Conservation (phyloP, 1,284 basidiomycete genomes). For the Exobasidium rhododendri region DNA sequence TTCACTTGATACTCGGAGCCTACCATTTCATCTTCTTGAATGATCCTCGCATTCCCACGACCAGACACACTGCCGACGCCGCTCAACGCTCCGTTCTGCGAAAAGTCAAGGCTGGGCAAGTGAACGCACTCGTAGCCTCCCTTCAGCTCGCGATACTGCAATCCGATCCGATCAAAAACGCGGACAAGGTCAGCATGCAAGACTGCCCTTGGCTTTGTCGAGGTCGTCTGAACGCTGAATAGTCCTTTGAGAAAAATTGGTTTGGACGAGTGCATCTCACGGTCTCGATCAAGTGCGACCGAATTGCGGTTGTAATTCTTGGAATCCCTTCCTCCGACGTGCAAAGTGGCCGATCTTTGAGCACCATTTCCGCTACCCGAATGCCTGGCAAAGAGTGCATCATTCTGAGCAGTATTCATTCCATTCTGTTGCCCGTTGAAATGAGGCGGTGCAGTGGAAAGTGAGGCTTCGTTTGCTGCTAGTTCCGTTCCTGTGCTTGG, state of each 20-base stretch:
- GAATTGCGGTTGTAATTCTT: constrained; percentile 1
- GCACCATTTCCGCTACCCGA: background rate
- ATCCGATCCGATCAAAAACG: constrained; percentile 87
- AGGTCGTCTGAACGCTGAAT: constrained; percentile 79
- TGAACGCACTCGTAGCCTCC: constrained; percentile 95
- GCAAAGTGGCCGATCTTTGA: constrained; percentile 9
- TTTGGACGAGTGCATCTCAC: constrained; percentile 24
- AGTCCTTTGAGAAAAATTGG: constrained; percentile 56
- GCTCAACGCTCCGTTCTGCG: constrained; percentile 19
- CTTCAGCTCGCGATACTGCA: constrained; percentile 85
- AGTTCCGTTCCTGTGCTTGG: background rate
- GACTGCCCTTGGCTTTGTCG: constrained; percentile 76
- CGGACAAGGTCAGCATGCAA: constrained; percentile 80
- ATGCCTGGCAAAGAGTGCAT: background rate
- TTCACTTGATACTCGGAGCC: background rate
- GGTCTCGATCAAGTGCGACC: background rate
- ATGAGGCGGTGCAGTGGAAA: constrained; percentile 4
- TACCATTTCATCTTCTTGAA: constrained; percentile 4
- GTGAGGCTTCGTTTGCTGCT: background rate
- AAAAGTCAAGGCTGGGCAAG: constrained; percentile 77
- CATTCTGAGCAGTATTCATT: background rate
- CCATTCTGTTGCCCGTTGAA: background rate
- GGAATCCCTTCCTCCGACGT: constrained; percentile 9
- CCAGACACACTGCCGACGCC: constrained; percentile 17
- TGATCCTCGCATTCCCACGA: constrained; percentile 38